Base-by-base conservation (phyloP, 345 rosid species). In the Limnanthes douglasii region DNA sequence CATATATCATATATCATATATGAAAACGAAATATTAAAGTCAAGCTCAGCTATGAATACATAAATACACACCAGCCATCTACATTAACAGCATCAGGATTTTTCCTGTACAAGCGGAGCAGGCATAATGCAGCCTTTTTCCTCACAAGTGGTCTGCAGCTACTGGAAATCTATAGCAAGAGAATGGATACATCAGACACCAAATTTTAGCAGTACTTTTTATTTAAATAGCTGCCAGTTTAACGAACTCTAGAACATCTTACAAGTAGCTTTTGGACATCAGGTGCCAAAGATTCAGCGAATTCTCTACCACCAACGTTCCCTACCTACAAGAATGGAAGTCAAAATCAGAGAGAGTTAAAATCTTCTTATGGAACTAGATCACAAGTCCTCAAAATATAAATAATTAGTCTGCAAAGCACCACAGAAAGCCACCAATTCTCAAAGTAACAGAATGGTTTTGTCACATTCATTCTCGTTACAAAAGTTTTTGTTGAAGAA, bases 71-170 rank as follows among this genome's bases (percentile, higher is more conserved):
- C 99, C 99, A 92, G 66, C 96, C 96, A 65, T 92, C 99, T 15
- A 66, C 78, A 47, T 81, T 81, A 51, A 92, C 73, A 53, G 73
- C 86, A 64, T 92, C 99, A 15, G 99, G 93, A 56, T 85, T 92
- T 66, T 92, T 92, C 51, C 99, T 70, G 51, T 59, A 92, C 68
- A 92, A 64, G 22, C 99, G 96, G 65, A 92, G 59, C 43, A 92
- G 77, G 70, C 99, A 92, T 31, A 92, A 51, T 35, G 99, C 99
- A 8, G 99, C 94, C 31, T 92, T 92, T 58, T 92, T 92, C 37
- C 96, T 68, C 59, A 92, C 99, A 31, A 92, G 94, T 11, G 99
- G 99, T 59, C 96, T 73, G 76, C 96, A 85, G 60, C 99, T 85
- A 53, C 96, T 92, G 37, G 96, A 85, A 63, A 78, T 75, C 99